Evolutionary conservation across 768 basidiomycete genomes (phyloP), one percentile per base, ranked within the genome.

Genomic region (Floccularia luteovirens): DNA sequence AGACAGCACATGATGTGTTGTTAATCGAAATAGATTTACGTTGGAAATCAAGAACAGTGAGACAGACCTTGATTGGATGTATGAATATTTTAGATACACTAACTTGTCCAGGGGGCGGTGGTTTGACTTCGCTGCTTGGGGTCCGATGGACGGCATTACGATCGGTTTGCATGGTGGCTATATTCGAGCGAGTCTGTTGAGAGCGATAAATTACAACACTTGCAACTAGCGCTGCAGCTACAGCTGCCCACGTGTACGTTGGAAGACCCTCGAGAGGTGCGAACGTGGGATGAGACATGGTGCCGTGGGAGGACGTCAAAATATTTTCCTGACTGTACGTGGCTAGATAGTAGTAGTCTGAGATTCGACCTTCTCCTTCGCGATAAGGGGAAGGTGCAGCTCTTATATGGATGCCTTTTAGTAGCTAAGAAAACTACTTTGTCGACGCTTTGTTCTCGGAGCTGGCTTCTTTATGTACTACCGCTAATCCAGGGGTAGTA

Each of bases 51-150:
- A 36, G 24, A 27, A 40, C 4, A 31, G 27, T 43, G 13, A 10
- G 27, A 44, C 56, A 46, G 33, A 74, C 82, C 68, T 84, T 84
- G 60, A 84, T 78, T 28, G 82, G 82, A 51, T 84, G 82, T 2
- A 84, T 49, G 24, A 82, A 46, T 16, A 84, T 72, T 53, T 73
- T 77, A 0, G 74, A 67, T 17, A 83, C 73, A 10, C 52, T 63
- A 12, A 70, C 62, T 20, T 60, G 47, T 16, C 58, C 61, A 38
- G 59, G 8, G 8, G 32, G 32, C 8, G 32, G 32, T 7, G 32
- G 32, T 8, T 17, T 34, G 16, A 34, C 16, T 12, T 8, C 7
- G 16, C 32, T 12, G 32, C n/a, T 7, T 7, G 32, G 7, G n/a
- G n/a, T n/a, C n/a, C n/a, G n/a, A 28, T 28, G 8, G 27, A 14